phyloP scores from a whole-genome alignment of 345 rosid genomes.

The Combretum micranthum region DNA sequence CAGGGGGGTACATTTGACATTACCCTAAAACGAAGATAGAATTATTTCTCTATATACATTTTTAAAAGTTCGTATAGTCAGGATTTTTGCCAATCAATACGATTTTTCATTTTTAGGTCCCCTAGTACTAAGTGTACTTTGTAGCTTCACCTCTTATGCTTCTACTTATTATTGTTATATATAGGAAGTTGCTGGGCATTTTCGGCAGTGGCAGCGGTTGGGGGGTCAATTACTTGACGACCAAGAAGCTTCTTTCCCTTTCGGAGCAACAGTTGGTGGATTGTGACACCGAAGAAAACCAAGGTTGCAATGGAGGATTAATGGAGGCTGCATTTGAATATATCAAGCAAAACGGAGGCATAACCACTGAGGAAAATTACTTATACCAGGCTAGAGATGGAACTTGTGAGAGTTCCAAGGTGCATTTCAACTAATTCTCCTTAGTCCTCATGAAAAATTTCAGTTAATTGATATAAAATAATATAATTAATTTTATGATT shows the following conservation, averaged over 20 bases:
- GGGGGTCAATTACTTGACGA: constrained; percentile 32
- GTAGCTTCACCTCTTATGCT: background rate
- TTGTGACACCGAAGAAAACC: constrained; percentile 34
- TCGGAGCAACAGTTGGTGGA: constrained; percentile 45
- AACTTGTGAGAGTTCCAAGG: constrained; percentile 23
- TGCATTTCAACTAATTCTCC: background rate
- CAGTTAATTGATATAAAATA: too few species aligned
- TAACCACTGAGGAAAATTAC: constrained; percentile 30
- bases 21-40: too few species aligned
- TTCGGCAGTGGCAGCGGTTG: constrained; percentile 37
- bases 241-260: constrained; percentile 27
- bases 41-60: too few species aligned
- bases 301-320: constrained; percentile 43
- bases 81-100: background rate
- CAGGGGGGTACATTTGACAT: too few species aligned
- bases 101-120: background rate
- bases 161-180: background rate
- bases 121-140: background rate
- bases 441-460: too few species aligned
- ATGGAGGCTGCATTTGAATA: constrained; percentile 41
- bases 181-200: constrained; percentile 56
- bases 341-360: constrained; percentile 28
- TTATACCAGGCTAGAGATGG: constrained; percentile 34
- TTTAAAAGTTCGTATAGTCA: too few species aligned
- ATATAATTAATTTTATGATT: too few species aligned